Base-by-base conservation (phyloP, 495 filamentous ascomycete species). In the Astrothelium macrocarpum region DNA sequence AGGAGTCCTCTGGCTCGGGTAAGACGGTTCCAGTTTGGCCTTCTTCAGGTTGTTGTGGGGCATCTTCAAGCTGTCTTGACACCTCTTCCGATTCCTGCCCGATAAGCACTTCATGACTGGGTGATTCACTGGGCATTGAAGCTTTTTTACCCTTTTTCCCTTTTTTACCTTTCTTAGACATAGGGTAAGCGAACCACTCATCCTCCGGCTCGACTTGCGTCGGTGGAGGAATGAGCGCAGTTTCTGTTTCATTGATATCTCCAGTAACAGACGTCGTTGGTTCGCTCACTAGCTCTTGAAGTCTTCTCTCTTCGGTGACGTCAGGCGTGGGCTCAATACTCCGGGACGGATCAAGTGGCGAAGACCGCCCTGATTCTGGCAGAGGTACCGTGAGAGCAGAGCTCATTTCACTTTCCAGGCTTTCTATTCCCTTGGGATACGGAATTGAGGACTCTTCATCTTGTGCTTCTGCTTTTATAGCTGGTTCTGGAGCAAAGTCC, bases 61-160 rank as follows among this genome's bases (percentile, higher is more conserved):
- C 63, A 18, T 68, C 59, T 12, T 64, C 32, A 59, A 69, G 20
- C 28, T 10, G 29, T 45, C 71, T 65, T 2, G 36, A 23, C 32
- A 70, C 59, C 5, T 66, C 64, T 23, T 63, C 42, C 12, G 23
- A 26, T n/a, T 60, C n/a, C n/a, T 60, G 16, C 0, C 36, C 59
- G 28, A 28, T 29, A 16, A 25, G 25, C 2, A 0, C 29, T 29
- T 26, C 49, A 12, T 56, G 49, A 9, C 23, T 0, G 20, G 49
- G 1, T 0, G 49, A 29, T 56, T 0, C 25, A 16, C 49, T 56
- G 0, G 49, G 49, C 49, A 20, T 20, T 49, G 43, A 49, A 3
- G 9, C 18, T 20, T 49, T 49, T 18, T 18, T 26, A 10, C 32
- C 32, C 62, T 64, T 64, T 53, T 59, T 64, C 29, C 32, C 56